Conservation (phyloP, 164 flowering plant genomes). For the Piper longum region DNA sequence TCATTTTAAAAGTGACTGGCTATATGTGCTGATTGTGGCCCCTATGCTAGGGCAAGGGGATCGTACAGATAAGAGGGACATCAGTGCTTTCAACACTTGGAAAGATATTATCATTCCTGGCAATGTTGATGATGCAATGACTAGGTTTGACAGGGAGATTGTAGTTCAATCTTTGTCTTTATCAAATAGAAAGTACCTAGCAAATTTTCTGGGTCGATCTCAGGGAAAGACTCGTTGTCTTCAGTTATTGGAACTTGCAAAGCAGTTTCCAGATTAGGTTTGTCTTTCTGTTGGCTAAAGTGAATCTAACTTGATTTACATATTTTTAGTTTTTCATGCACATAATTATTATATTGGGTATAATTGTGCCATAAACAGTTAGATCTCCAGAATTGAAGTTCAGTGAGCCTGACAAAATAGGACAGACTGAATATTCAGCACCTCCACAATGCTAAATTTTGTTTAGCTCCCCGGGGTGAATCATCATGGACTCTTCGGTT, state of each 20-base stretch:
- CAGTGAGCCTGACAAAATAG: constrained; percentile 73
- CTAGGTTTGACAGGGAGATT: constrained; percentile 23
- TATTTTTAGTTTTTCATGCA: background rate
- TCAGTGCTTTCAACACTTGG: constrained; percentile 93
- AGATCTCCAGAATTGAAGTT: constrained; percentile 94
- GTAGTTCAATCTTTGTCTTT: constrained; percentile 67
- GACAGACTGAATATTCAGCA: constrained; percentile 60
- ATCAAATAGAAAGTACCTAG: constrained; percentile 65
- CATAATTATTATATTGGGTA: background rate
- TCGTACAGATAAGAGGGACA: constrained; percentile 83
- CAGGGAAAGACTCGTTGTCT: constrained; percentile 88
- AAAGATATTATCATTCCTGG: constrained; percentile 97
- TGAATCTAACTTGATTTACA: no score
- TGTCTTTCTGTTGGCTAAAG: constrained; percentile 3
- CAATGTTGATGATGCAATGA: constrained; percentile 89
- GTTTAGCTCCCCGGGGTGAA: constrained; percentile 95
- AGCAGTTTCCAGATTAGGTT: constrained; percentile 80
- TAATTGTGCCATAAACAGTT: constrained; percentile 59
- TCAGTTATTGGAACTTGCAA: constrained; percentile 73
- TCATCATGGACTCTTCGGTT: constrained; percentile 98
- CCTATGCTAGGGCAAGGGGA: constrained; percentile 54
- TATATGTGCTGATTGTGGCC: background rate
- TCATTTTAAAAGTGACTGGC: no score
- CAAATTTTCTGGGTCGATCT: constrained; percentile 84
- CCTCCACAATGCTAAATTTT: constrained; percentile 85